Conservation (phyloP, 179 eudicot species). For the Actinidia chinensis region DNA sequence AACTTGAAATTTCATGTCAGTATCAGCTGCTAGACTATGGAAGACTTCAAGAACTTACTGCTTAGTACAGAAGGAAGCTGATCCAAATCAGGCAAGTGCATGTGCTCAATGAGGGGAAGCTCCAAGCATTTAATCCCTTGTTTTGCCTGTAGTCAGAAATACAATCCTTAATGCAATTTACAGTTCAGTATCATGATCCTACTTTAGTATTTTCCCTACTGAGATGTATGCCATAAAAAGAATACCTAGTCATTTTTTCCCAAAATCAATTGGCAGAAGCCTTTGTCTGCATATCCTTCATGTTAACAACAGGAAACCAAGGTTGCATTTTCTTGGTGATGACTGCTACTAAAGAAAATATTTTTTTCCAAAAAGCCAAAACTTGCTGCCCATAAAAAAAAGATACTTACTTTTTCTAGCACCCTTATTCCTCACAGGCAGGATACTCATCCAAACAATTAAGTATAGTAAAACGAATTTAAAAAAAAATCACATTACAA, state of each 20-base stretch:
- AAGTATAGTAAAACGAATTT: background rate
- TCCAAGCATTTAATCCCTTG: slow-evolving; percentile 71
- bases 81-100: slow-evolving; percentile 59
- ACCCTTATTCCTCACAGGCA: background rate
- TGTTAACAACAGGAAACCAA: background rate
- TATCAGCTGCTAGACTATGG: slow-evolving; percentile 3
- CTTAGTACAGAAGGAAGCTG: slow-evolving; percentile 54
- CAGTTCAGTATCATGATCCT: background rate
- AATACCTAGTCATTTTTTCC: background rate
- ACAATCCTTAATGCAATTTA: background rate
- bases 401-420: background rate
- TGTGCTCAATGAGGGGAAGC: slow-evolving; percentile 90
- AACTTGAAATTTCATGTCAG: background rate
- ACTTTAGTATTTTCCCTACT: background rate
- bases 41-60: slow-evolving; percentile 41
- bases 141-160: slow-evolving; percentile 45
- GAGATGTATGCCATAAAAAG: background rate
- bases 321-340: background rate
- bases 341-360: background rate
- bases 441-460: background rate
- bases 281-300: background rate
- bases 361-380: background rate
- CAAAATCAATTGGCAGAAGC: background rate
- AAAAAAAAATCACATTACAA: background rate
- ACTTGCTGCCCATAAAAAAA: background rate